Base-by-base conservation (phyloP, 2,329 filamentous ascomycete species). In the Fusarium nisikadoi region DNA sequence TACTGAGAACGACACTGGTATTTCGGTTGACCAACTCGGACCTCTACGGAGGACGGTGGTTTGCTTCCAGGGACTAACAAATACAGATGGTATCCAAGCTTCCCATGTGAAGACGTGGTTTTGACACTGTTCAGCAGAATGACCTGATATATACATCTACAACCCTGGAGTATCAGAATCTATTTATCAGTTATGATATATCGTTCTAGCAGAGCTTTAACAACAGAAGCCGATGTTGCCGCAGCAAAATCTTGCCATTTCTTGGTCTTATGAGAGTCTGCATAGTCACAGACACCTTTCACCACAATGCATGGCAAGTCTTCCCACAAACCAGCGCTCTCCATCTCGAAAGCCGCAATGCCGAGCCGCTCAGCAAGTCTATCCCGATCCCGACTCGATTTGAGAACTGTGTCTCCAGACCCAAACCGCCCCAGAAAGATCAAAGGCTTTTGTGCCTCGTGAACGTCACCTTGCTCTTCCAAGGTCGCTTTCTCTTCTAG, bases 291-390 rank as follows among this genome's bases (percentile, higher is more conserved):
- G 6, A 47, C 39, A 6, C 60, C 60, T 8, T 82, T 82, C 52
- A 84, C 79, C 0, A 82, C 75, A 2, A 84, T 54, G 29, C 80
- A 82, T 0, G 81, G 81, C 5, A 83, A 64, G 1, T 72, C 63
- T 6, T 78, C 73, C 76, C 75, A 80, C 0, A 77, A 58, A 0
- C 80, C 80, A 1, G 77, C 78, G 2, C 77, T 76, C 43, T 81
- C 80, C 80, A 80, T 81, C 64, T 81, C 81, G 25, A 70, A 71
- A 2, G 55, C 78, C 10, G 10, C 23, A 3, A 52, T 52, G 0
- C 33, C 49, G n/a, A 52, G 1, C 4, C 2, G 19, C 9, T 52
- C 9, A 2, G 3, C 33, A 36, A 8, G 31, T 35, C 0, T 1
- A 16, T 38, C 23, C 17, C 49, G 13, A 38, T 12, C 33, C 13